phyloP scores from a whole-genome alignment of 1,284 basidiomycete genomes.

The Ceratorhiza oryzae-sativae region DNA sequence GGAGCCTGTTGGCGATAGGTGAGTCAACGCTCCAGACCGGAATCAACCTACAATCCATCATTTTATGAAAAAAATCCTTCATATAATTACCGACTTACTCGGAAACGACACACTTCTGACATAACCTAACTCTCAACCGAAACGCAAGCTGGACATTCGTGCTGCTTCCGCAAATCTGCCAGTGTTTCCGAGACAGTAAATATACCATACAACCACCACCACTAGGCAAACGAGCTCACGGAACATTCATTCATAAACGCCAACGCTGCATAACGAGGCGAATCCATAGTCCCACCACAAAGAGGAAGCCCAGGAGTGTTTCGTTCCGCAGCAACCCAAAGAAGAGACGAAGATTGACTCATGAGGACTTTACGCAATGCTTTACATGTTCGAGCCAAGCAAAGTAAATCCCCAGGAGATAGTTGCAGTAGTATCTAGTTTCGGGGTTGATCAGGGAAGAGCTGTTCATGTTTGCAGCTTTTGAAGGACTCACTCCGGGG shows the following conservation, averaged over 20 bases:
- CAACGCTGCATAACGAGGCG: neutral
- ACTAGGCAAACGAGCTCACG: neutral
- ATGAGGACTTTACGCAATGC: neutral
- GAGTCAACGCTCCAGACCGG: too few relatives aligned
- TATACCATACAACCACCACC: neutral
- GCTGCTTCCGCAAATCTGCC: neutral
- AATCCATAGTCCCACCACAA: neutral
- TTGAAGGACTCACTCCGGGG: neutral
- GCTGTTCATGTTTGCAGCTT: too few relatives aligned
- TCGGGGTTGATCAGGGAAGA: too few relatives aligned
- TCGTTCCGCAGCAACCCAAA: constrained; percentile 2
- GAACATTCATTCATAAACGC: neutral
- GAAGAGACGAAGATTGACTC: neutral
- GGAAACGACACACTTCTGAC: neutral
- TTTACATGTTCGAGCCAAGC: constrained; percentile 3
- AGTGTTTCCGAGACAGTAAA: too few relatives aligned
- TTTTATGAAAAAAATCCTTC: too few relatives aligned
- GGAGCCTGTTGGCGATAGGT: too few relatives aligned
- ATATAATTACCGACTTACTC: too few relatives aligned
- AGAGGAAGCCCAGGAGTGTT: neutral
- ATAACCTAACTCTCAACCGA: neutral
- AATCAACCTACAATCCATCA: too few relatives aligned
- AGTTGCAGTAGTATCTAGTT: too few relatives aligned
- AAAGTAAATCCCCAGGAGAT: constrained; percentile 2
- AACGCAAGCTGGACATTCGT: neutral